These are phyloP conservation scores for Gaultheria prostrata DNA, from an alignment of 148 eudicot genomes.

Conservation along the genomic window DNA sequence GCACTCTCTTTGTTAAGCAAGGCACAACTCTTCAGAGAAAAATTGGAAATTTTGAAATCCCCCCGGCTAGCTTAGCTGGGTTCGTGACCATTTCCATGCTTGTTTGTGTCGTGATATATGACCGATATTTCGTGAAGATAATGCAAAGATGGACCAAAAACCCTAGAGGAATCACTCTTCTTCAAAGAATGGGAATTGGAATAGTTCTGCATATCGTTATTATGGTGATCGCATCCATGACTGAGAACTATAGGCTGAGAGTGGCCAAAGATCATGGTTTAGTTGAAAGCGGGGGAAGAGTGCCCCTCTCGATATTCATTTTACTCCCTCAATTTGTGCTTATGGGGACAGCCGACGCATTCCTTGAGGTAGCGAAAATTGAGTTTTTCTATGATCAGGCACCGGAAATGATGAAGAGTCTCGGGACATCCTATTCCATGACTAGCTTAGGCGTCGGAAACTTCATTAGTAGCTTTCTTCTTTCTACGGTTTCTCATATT, in stretches of 20 bases:
- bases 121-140: conserved; percentile 47
- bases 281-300: conserved; percentile 5
- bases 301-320: conserved; percentile 10
- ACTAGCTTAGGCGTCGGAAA: conserved; percentile 21
- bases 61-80: conserved; percentile 65
- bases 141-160: conserved; percentile 37
- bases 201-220: conserved; percentile 15
- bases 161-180: conserved; percentile 31
- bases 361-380: conserved; percentile 6
- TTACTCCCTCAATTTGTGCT: conserved; percentile 20
- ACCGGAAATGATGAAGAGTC: conserved; percentile 17
- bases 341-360: conserved; percentile 13
- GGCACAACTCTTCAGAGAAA: conserved; percentile 58
- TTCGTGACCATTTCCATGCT: conserved; percentile 70
- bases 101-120: conserved; percentile 54
- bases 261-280: conserved; percentile 22
- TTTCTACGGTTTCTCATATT: conserved; percentile 18
- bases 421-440: conserved; percentile 18
- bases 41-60: conserved; percentile 50
- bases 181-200: conserved; percentile 30
- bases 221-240: conserved; percentile 20
- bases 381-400: conserved; percentile 21
- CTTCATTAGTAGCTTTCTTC: conserved; percentile 23
- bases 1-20: conserved; percentile 78
- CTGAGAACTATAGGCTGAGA: conserved; percentile 18